Percentiles rank a stretch among this genome's conserved stretches.
Conservation (phyloP, 2,329 filamentous ascomycete genomes). For the Aspergillus japonicus region DNA sequence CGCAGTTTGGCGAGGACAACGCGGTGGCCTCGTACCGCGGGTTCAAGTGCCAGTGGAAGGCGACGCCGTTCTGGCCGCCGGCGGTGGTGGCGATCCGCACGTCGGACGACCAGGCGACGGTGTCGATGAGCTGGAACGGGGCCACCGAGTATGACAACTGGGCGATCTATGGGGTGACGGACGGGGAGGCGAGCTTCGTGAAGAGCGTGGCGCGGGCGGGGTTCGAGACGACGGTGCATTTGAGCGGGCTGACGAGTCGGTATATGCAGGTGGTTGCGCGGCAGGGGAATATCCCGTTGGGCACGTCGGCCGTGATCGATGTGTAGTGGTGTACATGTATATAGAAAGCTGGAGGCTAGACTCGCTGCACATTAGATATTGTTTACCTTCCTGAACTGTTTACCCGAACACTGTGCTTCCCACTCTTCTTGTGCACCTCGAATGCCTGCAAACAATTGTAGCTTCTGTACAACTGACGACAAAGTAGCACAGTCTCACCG, state of each 20-base stretch:
- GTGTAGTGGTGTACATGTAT: not conserved
- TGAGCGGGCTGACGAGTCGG: constrained; percentile 15
- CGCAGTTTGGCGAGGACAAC: constrained; percentile 33
- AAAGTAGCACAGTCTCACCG: no score
- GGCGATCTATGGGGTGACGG: constrained; percentile 31
- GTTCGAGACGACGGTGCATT: constrained; percentile 21
- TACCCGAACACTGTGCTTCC: no score
- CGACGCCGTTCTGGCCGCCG: constrained; percentile 31
- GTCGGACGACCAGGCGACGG: constrained; percentile 15
- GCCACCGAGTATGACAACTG: constrained; percentile 39
- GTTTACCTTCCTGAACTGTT: no score
- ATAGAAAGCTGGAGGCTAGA: no score
- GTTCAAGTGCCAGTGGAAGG: constrained; percentile 37
- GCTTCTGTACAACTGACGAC: no score
- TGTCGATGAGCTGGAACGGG: constrained; percentile 43
- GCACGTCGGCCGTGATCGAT: constrained; percentile 21
- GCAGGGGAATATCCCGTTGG: constrained; percentile 25
- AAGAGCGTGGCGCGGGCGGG: constrained; percentile 2
- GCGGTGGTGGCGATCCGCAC: constrained; percentile 20
- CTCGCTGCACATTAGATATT: no score
- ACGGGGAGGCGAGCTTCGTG: constrained; percentile 22
- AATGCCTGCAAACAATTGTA: no score
- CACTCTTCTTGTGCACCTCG: no score
- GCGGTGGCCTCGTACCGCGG: constrained; percentile 36
- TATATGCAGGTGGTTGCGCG: constrained; percentile 34